Evolutionary conservation across 805 yeast genomes (phyloP).

Genomic region (Cyberlindnera euphorbiae): DNA sequence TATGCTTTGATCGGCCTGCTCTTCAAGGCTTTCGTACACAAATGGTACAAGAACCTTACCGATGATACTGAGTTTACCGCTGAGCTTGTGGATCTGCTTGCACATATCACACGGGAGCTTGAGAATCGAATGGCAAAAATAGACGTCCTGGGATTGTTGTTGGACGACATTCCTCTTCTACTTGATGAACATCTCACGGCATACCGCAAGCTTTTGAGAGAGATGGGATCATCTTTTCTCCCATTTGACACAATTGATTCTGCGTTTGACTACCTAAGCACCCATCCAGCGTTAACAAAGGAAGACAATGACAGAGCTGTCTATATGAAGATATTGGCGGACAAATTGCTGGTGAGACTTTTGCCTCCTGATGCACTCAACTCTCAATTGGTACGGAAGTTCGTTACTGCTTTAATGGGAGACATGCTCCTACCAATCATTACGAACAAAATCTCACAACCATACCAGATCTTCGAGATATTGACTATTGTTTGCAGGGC

Average conservation of each 20-base stretch:
- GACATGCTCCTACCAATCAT: constrained; percentile 39
- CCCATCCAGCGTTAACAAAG: constrained; percentile 31
- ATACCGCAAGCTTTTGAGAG: constrained; percentile 25
- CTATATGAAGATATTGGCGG: constrained; percentile 34
- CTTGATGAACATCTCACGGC: constrained; percentile 34
- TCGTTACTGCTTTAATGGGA: constrained; percentile 36
- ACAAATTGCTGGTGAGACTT: constrained; percentile 30
- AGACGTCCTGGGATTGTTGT: constrained; percentile 32
- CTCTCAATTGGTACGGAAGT: constrained; percentile 35
- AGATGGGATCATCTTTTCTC: constrained; percentile 28
- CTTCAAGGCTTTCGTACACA: constrained; percentile 40
- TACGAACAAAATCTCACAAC: constrained; percentile 42
- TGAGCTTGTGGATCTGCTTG: constrained; percentile 36
- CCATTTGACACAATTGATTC: constrained; percentile 29
- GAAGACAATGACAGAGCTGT: constrained; percentile 24
- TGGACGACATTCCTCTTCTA: constrained; percentile 42
- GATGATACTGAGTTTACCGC: constrained; percentile 37
- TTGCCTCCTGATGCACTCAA: constrained; percentile 38
- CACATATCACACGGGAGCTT: constrained; percentile 36
- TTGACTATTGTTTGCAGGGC: constrained; percentile 17
- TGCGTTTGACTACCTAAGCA: constrained; percentile 30
- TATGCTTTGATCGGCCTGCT: constrained; percentile 44
- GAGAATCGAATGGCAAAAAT: constrained; percentile 30
- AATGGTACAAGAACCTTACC: constrained; percentile 41
- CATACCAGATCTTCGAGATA: constrained; percentile 47